phyloP scores from a whole-genome alignment of 2,329 filamentous ascomycete genomes.

The Epichloe sp. region DNA sequence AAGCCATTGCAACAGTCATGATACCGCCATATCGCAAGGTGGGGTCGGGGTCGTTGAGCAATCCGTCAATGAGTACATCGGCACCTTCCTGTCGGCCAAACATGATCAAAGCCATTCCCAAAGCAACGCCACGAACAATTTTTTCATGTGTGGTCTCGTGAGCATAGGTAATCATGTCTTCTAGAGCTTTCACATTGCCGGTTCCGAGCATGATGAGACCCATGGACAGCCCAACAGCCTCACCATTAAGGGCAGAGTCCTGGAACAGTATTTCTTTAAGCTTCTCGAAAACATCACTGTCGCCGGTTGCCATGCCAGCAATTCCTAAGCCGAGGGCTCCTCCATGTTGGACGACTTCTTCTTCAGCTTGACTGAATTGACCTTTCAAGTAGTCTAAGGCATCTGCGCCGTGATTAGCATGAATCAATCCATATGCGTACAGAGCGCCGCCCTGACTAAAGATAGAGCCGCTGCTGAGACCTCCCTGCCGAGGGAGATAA shows the following conservation, averaged over 20 bases:
- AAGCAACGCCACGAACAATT: constrained; percentile 86
- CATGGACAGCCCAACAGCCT: constrained; percentile 92
- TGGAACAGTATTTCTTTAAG: constrained; percentile 80
- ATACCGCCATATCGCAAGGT: constrained; percentile 93
- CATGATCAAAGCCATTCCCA: constrained; percentile 98
- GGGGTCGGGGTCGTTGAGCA: constrained; percentile 86
- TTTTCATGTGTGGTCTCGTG: constrained; percentile 99
- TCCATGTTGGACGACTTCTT: constrained; percentile 94
- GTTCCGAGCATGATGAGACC: constrained; percentile 97
- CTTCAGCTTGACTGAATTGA: constrained; percentile 62
- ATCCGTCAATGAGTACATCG: constrained; percentile 84
- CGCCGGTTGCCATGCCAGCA: constrained; percentile 92
- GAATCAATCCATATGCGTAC: constrained; percentile 90
- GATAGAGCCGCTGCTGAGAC: constrained; percentile 67
- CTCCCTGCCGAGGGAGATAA: constrained; percentile 71
- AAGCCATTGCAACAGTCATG: constrained; percentile 95
- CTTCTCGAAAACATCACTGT: constrained; percentile 80
- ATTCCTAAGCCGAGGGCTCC: constrained; percentile 91
- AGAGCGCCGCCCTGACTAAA: constrained; percentile 95
- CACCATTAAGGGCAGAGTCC: constrained; percentile 91
- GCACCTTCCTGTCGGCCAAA: constrained; percentile 90
- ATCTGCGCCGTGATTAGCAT: constrained; percentile 91
- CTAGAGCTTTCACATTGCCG: constrained; percentile 83
- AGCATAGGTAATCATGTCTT: constrained; percentile 95
- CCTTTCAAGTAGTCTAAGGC: constrained; percentile 68